Percentiles rank a stretch among this genome's conserved stretches.
Evolutionary conservation across 192 early-diverging fungal species (phyloP).

Genomic region (Endogone sp.): DNA sequence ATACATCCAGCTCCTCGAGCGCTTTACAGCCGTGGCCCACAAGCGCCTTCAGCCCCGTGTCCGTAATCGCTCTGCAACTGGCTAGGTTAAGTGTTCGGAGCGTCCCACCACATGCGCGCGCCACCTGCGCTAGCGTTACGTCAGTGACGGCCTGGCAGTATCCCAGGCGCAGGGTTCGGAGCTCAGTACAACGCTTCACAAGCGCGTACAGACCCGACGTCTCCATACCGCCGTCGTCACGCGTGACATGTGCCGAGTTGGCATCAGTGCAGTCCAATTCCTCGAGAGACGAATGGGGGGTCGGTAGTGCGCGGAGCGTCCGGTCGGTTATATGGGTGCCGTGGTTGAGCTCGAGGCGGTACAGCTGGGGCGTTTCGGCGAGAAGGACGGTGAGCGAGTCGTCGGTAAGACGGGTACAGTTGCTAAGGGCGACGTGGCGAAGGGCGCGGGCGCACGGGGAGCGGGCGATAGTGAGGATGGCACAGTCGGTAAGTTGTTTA

Average conservation of each 20-base stretch:
- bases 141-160: background rate
- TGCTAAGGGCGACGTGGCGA: conserved; percentile 6
- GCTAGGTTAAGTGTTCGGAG: background rate
- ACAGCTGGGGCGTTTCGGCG: background rate
- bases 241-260: background rate
- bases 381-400: conserved; percentile 4
- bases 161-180: background rate
- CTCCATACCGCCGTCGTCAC: background rate
- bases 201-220: background rate
- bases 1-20: background rate
- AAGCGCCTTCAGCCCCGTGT: background rate
- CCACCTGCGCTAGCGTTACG: background rate
- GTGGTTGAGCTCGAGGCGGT: background rate
- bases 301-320: background rate
- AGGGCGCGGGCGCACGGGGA: conserved; percentile 1
- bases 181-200: background rate
- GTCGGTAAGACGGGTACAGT: conserved; percentile 20
- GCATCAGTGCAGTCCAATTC: background rate
- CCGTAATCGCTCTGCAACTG: background rate
- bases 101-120: background rate
- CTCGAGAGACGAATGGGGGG: background rate
- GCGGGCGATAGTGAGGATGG: conserved; percentile 9
- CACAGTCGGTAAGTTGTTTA: conserved; percentile 28
- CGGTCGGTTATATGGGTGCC: background rate
- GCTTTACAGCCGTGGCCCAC: background rate